phyloP scores from a whole-genome alignment of 2,329 filamentous ascomycete genomes.

The Alternaria dauci region DNA sequence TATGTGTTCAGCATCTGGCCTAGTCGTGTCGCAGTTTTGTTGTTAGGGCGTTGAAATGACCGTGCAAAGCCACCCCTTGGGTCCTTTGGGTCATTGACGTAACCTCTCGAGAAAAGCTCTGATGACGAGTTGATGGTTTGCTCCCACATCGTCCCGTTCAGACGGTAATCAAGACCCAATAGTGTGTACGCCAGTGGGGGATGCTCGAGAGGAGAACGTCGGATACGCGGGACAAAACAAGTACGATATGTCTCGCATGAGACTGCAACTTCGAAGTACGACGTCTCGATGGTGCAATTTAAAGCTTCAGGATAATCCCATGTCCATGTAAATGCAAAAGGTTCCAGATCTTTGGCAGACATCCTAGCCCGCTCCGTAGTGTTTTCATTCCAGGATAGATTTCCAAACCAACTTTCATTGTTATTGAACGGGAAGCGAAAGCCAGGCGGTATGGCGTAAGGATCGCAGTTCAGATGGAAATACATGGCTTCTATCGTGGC shows the following conservation, averaged over 20 bases:
- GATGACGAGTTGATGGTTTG: too few relatives aligned
- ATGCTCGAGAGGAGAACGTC: background rate
- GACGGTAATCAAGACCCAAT: too few relatives aligned
- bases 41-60: too few relatives aligned
- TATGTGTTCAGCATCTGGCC: background rate
- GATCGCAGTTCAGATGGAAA: background rate
- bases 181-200: background rate
- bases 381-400: background rate
- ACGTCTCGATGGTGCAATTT: background rate
- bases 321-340: background rate
- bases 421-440: background rate
- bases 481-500: background rate
- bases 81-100: too few relatives aligned
- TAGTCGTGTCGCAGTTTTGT: background rate
- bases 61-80: too few relatives aligned
- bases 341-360: background rate
- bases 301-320: fast-evolving
- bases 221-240: background rate
- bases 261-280: background rate
- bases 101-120: too few relatives aligned
- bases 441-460: too few relatives aligned
- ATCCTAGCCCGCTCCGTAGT: background rate
- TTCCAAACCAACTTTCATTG: background rate
- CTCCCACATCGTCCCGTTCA: too few relatives aligned
- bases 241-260: background rate